Percentiles rank a stretch among this genome's conserved stretches.
phyloP scores from a whole-genome alignment of 179 eudicot genomes.

The Spergularia azorica region DNA sequence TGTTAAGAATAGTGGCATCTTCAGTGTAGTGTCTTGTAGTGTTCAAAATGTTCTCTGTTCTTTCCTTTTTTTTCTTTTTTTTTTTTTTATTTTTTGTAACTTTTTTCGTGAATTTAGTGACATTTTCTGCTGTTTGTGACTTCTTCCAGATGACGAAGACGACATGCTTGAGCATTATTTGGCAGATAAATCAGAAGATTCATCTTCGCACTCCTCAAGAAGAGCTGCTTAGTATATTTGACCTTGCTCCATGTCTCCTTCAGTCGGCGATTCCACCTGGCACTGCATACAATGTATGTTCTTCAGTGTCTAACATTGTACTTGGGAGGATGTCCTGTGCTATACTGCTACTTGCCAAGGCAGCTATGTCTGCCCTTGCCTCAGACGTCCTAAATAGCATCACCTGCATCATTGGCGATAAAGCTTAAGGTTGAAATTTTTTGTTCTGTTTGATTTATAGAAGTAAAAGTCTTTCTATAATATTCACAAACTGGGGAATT shows the following conservation, averaged over 20 bases:
- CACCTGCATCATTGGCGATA: not conserved
- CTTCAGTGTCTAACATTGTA: too few species aligned
- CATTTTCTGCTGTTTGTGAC: conserved; percentile 20
- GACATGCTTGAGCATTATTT: conserved; percentile 95
- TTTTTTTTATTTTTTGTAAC: too few species aligned
- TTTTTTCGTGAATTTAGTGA: too few species aligned
- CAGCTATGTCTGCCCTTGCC: not conserved
- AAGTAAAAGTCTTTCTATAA: not conserved
- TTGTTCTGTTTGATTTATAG: conserved; percentile 4
- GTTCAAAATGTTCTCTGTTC: too few species aligned
- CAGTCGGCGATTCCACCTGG: conserved; percentile 11
- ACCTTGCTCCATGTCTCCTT: conserved; percentile 6
- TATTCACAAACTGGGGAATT: not conserved
- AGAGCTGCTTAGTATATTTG: conserved; percentile 34
- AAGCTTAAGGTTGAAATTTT: not conserved
- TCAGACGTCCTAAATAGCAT: not conserved
- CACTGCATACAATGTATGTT: not conserved
- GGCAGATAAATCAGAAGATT: conserved; percentile 72
- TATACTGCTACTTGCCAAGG: not conserved
- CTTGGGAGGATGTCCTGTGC: not conserved
- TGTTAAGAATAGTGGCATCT: too few species aligned
- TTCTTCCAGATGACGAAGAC: conserved; percentile 76
- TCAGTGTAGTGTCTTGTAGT: too few species aligned
- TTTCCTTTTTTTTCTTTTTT: too few species aligned
- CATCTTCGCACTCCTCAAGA: conserved; percentile 44